phyloP scores from a whole-genome alignment of 2,329 filamentous ascomycete species.

The Myriosclerotinia curreyana region DNA sequence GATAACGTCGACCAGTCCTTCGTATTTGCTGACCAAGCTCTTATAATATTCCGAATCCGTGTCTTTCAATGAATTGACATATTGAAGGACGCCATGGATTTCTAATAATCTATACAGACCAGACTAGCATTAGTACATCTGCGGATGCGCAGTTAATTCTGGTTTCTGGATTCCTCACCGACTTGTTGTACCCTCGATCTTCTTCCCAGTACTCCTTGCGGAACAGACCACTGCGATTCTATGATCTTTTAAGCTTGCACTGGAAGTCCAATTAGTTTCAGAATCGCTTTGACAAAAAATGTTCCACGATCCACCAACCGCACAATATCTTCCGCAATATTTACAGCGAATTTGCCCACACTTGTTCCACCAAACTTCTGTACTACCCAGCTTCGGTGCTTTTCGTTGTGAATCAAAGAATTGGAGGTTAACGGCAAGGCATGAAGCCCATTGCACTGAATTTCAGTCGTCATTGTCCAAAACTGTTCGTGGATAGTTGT shows the following conservation, averaged over 20 bases:
- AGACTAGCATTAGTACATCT: constrained; percentile 6
- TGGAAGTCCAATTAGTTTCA: constrained; percentile 37
- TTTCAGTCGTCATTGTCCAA: constrained; percentile 30
- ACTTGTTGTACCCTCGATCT: constrained; percentile 92
- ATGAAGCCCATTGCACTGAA: constrained; percentile 26
- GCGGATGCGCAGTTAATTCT: background rate
- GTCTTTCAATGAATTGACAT: constrained; percentile 52
- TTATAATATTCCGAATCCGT: constrained; percentile 52
- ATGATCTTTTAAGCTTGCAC: constrained; percentile 61
- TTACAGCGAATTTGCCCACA: constrained; percentile 86
- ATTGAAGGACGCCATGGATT: constrained; percentile 56
- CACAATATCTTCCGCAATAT: constrained; percentile 71
- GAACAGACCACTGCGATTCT: constrained; percentile 93
- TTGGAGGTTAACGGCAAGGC: constrained; percentile 23
- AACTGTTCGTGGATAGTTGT: constrained; percentile 7
- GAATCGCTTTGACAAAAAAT: constrained; percentile 12
- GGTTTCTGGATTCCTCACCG: constrained; percentile 56
- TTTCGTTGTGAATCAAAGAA: constrained; percentile 37
- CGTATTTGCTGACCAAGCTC: constrained; percentile 59
- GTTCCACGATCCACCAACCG: constrained; percentile 43
- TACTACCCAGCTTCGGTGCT: constrained; percentile 65
- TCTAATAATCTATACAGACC: constrained; percentile 47
- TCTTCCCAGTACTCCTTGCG: constrained; percentile 89
- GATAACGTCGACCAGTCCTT: constrained; percentile 74
- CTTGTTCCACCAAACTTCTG: constrained; percentile 96